Evolutionary conservation across 2,329 filamentous ascomycete species (phyloP).

Genomic region (Fusarium caatingaense): DNA sequence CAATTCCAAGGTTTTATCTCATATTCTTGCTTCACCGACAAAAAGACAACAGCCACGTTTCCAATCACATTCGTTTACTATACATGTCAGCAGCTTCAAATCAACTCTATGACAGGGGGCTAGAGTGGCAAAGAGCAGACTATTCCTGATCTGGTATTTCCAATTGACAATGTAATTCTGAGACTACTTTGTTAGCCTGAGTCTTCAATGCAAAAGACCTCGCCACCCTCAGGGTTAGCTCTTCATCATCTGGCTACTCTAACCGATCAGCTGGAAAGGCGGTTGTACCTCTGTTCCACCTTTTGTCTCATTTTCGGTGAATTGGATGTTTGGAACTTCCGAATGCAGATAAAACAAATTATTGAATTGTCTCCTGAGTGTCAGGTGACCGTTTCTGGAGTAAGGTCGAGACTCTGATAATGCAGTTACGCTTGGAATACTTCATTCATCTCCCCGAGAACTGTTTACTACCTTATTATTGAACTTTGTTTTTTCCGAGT

Average conservation of each 20-base stretch:
- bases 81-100: neutral
- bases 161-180: neutral
- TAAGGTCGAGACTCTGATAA: neutral
- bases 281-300: neutral
- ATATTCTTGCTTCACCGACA: neutral
- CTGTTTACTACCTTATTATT: neutral
- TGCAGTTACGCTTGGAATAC: neutral
- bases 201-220: neutral
- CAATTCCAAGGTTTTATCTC: neutral
- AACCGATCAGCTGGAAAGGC: neutral
- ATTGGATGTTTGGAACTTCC: constrained; percentile 1
- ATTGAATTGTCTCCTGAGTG: neutral
- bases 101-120: no score
- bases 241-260: neutral
- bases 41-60: neutral
- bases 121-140: no score
- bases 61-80: neutral
- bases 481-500: constrained; percentile 2
- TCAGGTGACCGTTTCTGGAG: no score
- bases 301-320: neutral
- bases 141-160: neutral
- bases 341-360: neutral
- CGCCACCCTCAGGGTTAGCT: neutral
- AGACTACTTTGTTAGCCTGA: neutral
- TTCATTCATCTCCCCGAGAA: neutral